Conservation (phyloP, 768 basidiomycete species). For the Boletellus sp. region DNA sequence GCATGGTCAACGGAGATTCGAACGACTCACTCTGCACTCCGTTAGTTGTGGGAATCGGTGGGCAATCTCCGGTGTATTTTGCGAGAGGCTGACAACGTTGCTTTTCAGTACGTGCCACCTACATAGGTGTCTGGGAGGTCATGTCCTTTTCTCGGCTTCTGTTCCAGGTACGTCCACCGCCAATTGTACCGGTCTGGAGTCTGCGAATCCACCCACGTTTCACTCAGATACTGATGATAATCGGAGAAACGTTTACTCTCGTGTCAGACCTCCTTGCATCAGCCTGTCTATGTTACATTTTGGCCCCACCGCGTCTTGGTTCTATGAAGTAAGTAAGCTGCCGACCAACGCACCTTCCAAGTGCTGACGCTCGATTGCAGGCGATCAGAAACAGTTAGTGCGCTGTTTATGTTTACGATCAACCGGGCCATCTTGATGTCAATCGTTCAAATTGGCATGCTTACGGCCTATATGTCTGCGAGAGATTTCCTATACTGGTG, state of each 20-base stretch:
- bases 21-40: background rate
- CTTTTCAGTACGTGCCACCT: slow-evolving; percentile 10
- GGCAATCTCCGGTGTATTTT: background rate
- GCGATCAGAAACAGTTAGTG: slow-evolving; percentile 10
- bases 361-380: background rate
- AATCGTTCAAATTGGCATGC: slow-evolving; percentile 16
- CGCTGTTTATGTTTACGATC: slow-evolving; percentile 15
- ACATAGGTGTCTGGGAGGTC: slow-evolving; percentile 7
- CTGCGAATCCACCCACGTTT: background rate
- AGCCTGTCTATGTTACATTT: slow-evolving; percentile 11
- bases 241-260: slow-evolving; percentile 15
- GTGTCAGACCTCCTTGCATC: slow-evolving; percentile 14
- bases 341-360: background rate
- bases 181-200: background rate
- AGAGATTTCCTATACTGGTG: slow-evolving; percentile 17
- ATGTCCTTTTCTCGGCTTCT: background rate
- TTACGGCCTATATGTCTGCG: slow-evolving; percentile 12
- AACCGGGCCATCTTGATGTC: slow-evolving; percentile 20
- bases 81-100: slow-evolving; percentile 1
- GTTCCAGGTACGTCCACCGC: slow-evolving; percentile 11
- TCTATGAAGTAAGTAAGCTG: slow-evolving; percentile 4
- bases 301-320: slow-evolving; percentile 6
- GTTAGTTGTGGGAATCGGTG: slow-evolving; percentile 8
- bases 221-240: slow-evolving; percentile 4
- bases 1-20: background rate